These are phyloP conservation scores for Paulownia fortunei DNA, from an alignment of 257 asterid genomes.

Conservation along the genomic window DNA sequence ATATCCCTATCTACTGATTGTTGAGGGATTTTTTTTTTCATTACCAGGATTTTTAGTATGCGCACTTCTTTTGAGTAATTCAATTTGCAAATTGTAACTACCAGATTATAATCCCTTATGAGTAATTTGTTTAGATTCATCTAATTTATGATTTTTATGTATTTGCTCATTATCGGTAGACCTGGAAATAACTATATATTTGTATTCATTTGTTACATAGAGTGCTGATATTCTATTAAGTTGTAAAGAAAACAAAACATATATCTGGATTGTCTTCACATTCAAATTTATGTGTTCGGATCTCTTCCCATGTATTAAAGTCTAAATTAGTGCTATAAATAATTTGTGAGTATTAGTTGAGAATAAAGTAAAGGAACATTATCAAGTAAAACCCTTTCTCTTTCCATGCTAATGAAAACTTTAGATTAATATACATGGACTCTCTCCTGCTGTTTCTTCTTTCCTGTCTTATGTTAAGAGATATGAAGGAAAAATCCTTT, in stretches of 20 bases:
- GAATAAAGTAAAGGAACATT: neutral
- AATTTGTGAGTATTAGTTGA: neutral
- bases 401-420: neutral
- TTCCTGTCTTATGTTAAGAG: neutral
- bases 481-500: neutral
- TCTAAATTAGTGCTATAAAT: neutral
- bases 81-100: too few relatives aligned
- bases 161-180: neutral
- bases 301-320: neutral
- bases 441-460: neutral
- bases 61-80: neutral
- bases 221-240: neutral
- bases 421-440: neutral
- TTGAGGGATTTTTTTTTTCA: neutral
- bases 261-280: neutral
- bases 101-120: neutral
- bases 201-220: neutral
- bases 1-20: neutral
- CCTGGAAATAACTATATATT: neutral
- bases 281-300: neutral
- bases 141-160: neutral
- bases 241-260: neutral
- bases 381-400: neutral
- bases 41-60: neutral
- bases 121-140: neutral